Conservation (phyloP, 805 yeast species). For the Saccharomycopsis synnaedendra region DNA sequence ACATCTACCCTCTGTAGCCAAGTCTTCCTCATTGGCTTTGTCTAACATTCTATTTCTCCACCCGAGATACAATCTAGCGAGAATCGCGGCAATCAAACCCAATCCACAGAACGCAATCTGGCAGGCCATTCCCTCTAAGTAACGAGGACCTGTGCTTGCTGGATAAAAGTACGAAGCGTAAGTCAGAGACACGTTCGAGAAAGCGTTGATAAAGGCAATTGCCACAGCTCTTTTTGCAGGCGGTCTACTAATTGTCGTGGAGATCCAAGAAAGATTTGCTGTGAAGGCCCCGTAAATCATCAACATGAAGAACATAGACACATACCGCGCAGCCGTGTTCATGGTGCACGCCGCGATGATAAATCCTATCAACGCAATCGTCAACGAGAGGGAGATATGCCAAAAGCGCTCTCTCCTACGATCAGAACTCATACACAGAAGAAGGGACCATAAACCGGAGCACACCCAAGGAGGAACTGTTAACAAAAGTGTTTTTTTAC, state of each 20-base stretch:
- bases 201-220: constrained; percentile 43
- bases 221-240: constrained; percentile 50
- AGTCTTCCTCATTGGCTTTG: constrained; percentile 11
- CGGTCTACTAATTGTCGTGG: constrained; percentile 45
- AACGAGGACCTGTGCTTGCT: constrained; percentile 32
- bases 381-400: constrained; percentile 35
- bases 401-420: constrained; percentile 42
- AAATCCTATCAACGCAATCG: constrained; percentile 32
- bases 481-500: constrained; percentile 39
- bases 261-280: constrained; percentile 42
- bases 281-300: constrained; percentile 44
- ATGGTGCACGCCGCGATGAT: constrained; percentile 38
- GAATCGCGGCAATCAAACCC: constrained; percentile 29
- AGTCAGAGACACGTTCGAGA: constrained; percentile 44
- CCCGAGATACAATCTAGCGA: constrained; percentile 29
- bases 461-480: constrained; percentile 50
- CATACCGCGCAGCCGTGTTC: constrained; percentile 45
- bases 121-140: constrained; percentile 34
- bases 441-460: constrained; percentile 37
- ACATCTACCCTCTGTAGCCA: constrained; percentile 11
- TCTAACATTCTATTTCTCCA: constrained; percentile 13
- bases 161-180: constrained; percentile 46
- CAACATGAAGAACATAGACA: constrained; percentile 49
- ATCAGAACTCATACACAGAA: constrained; percentile 47
- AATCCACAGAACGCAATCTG: constrained; percentile 35